phyloP scores from a whole-genome alignment of 257 asterid genomes.

The Capsicum baccatum region DNA sequence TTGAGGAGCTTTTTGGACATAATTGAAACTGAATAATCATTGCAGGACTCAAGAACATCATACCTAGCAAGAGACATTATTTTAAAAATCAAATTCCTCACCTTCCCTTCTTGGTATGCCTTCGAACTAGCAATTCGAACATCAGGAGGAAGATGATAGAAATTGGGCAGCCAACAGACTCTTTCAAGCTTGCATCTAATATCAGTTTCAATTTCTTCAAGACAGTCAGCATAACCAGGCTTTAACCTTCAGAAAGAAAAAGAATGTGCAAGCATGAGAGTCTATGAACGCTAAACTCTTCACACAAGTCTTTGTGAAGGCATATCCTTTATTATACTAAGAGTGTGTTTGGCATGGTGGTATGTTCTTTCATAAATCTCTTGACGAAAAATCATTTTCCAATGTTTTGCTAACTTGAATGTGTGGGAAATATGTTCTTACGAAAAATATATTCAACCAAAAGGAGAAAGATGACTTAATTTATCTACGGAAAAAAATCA shows the following conservation, averaged over 20 bases:
- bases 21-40: not conserved
- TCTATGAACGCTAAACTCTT: no score
- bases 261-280: conserved; percentile 3
- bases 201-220: conserved; percentile 75
- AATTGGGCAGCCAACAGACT: conserved; percentile 76
- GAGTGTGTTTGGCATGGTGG: no score
- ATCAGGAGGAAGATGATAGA: conserved; percentile 71
- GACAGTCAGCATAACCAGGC: conserved; percentile 62
- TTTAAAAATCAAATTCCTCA: conserved; percentile 29
- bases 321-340: not conserved
- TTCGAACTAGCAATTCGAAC: conserved; percentile 75
- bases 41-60: not conserved
- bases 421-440: no score
- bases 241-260: conserved; percentile 58
- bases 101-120: conserved; percentile 87
- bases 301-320: not conserved
- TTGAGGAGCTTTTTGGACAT: not conserved
- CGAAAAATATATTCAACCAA: conserved; percentile 12
- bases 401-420: not conserved
- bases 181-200: conserved; percentile 60
- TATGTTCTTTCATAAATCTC: not conserved
- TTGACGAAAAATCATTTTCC: not conserved
- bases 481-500: not conserved
- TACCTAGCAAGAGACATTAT: not conserved
- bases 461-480: conserved; percentile 15